phyloP scores from a whole-genome alignment of 768 basidiomycete species.

The Auriscalpium vulgare region DNA sequence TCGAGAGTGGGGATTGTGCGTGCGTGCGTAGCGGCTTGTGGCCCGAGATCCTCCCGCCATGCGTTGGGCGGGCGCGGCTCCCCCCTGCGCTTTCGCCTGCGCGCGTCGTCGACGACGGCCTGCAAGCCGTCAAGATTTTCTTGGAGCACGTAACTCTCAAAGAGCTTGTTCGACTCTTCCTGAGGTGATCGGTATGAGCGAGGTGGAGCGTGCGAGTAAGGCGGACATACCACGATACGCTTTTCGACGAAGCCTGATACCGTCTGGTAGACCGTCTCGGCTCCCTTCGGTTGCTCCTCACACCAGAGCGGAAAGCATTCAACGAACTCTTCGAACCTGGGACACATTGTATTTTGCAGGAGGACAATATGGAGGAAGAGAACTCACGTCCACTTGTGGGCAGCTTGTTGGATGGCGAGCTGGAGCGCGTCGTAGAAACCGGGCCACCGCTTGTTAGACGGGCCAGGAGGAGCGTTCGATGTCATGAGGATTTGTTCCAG shows the following conservation, averaged over 20 bases:
- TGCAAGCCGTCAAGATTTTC: conserved; percentile 68
- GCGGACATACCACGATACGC: conserved; percentile 34
- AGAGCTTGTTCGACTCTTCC: conserved; percentile 63
- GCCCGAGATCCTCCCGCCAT: conserved; percentile 60
- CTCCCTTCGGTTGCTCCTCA: conserved; percentile 27
- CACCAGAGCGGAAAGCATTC: conserved; percentile 33
- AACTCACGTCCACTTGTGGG: conserved; percentile 48
- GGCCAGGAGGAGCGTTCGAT: conserved; percentile 13
- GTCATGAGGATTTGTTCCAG: no score
- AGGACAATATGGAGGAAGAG: not conserved
- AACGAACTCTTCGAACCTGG: conserved; percentile 40
- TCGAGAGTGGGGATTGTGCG: conserved; percentile 54
- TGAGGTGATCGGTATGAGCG: conserved; percentile 18
- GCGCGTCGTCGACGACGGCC: conserved; percentile 57
- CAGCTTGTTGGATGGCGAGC: conserved; percentile 41
- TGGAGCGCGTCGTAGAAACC: conserved; percentile 45
- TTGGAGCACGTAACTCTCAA: conserved; percentile 57
- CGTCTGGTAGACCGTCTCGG: conserved; percentile 36
- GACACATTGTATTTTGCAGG: not conserved
- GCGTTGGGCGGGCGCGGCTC: conserved; percentile 37
- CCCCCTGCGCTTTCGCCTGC: conserved; percentile 41
- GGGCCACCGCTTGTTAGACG: conserved; percentile 37
- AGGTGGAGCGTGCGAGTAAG: not conserved
- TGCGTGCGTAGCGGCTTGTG: conserved; percentile 54
- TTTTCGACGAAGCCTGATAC: conserved; percentile 69